These are phyloP conservation scores for Sphaerulina populicola DNA, from an alignment of 2,329 filamentous ascomycete species.

Conservation along the genomic window DNA sequence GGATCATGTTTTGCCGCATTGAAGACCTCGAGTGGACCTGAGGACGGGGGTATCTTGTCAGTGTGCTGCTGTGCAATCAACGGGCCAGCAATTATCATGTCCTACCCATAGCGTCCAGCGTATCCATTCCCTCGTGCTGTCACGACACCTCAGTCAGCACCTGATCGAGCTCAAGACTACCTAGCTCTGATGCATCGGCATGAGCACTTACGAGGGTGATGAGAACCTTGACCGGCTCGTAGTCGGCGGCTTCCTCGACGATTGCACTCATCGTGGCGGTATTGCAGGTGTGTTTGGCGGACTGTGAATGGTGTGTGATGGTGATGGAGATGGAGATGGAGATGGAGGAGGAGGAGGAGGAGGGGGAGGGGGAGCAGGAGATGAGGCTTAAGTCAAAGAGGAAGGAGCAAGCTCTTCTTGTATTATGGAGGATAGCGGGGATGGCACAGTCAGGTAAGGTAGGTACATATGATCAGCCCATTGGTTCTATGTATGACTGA, in stretches of 20 bases:
- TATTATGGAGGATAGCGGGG: neutral
- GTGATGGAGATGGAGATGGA: neutral
- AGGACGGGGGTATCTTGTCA: conserved; percentile 34
- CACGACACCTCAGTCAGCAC: conserved; percentile 32
- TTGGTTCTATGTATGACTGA: neutral
- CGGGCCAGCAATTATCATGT: neutral
- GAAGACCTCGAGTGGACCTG: conserved; percentile 52
- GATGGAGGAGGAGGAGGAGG: neutral
- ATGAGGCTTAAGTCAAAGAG: neutral
- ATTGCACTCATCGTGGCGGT: conserved; percentile 44
- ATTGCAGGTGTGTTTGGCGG: conserved; percentile 11
- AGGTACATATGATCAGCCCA: neutral
- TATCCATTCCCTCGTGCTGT: conserved; percentile 32
- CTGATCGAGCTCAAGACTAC: too few species aligned
- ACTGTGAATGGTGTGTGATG: conserved; percentile 1
- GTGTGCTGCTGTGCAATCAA: conserved; percentile 19
- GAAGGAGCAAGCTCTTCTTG: neutral
- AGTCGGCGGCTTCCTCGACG: conserved; percentile 34
- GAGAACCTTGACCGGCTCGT: conserved; percentile 51
- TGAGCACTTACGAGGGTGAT: conserved; percentile 35
- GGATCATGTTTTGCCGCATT: conserved; percentile 46
- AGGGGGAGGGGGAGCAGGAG: neutral
- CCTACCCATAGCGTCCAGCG: conserved; percentile 42
- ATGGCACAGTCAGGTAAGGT: neutral
- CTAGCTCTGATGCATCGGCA: neutral